A percentile compares a stretch with the other conserved stretches of the same genome.
Conservation (phyloP, 768 basidiomycete genomes). For the Cyathus striatus region DNA sequence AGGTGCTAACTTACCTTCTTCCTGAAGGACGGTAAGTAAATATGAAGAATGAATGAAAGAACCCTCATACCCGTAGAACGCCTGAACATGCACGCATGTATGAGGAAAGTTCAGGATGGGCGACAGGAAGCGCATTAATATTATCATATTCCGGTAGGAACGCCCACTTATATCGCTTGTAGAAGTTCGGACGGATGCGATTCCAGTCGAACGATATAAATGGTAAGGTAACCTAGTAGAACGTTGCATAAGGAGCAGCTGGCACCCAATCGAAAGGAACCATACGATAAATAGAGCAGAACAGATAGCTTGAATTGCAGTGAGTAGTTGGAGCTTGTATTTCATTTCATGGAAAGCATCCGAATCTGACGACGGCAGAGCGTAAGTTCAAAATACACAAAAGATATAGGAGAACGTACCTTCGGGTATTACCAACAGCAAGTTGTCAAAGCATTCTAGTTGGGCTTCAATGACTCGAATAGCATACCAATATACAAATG, state of each 20-base stretch:
- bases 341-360: slow-evolving; percentile 36
- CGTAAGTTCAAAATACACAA: not conserved
- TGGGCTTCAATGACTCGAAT: slow-evolving; percentile 53
- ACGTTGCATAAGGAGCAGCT: not conserved
- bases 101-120: slow-evolving; percentile 49
- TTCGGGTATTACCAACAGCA: slow-evolving; percentile 33
- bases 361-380: slow-evolving; percentile 28
- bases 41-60: not conserved
- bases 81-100: slow-evolving; percentile 38
- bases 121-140: slow-evolving; percentile 38
- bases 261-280: no score
- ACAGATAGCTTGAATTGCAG: slow-evolving; percentile 53
- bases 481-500: slow-evolving; percentile 76
- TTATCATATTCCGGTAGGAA: slow-evolving; percentile 55
- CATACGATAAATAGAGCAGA: slow-evolving; percentile 50
- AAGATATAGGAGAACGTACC: slow-evolving; percentile 25
- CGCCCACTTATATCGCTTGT: slow-evolving; percentile 77
- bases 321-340: slow-evolving; percentile 47
- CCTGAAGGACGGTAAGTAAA: slow-evolving; percentile 16
- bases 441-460: slow-evolving; percentile 43
- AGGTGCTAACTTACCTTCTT: slow-evolving; percentile 17
- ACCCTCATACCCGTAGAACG: slow-evolving; percentile 27
- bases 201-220: slow-evolving; percentile 42
- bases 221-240: slow-evolving; percentile 40
- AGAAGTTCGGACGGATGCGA: slow-evolving; percentile 51